Evolutionary conservation across 176 grass and related monocot genomes (phyloP), one percentile per base, ranked within the genome.

Genomic region (Carex littledalei): DNA sequence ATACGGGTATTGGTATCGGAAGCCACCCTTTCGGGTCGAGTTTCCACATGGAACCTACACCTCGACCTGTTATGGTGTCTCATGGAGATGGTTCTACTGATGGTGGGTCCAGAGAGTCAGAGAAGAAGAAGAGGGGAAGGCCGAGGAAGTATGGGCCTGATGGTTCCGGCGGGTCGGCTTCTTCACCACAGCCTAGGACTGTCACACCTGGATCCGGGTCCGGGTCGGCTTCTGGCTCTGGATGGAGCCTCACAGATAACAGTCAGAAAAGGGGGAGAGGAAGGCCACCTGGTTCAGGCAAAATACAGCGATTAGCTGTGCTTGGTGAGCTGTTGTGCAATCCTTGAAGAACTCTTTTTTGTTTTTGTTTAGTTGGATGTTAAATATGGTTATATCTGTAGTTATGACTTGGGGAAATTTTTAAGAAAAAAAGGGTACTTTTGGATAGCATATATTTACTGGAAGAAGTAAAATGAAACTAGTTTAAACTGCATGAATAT

Each of bases 71-170:
- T 43, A 83, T 53, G 32, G 6, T 68, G 43, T 9, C 81, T 50
- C 81, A 83, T 53, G 81, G 60, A 83, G 81, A 83, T 20, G 81
- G 58, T 5, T 68, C 63, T 15, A 55, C 81, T 17, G 81, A 83
- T 65, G 81, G 63, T 6, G 81, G 81, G 81, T 52, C 81, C 21
- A 83, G 81, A 68, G 94, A 86, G 71, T 87, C 86, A 0, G 90
- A 86, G 64, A 92, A 94, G 94, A 94, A 89, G 88, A 94, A 92
- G 82, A 70, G 92, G 18, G 92, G 94, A 14, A 92, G 94, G 82
- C 94, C 94, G 1, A 91, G 94, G 86, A 97, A 97, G 72, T 97
- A 97, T 54, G 91, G 92, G 65, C 89, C 91, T 4, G 94, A 97
- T 68, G 94, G 94, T 8, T 34, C 88, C 0, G 85, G 90, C 7